A percentile compares a stretch with the other conserved stretches of the same genome.
Evolutionary conservation across 768 basidiomycete genomes (phyloP).

Genomic region (Naematelia encephala): DNA sequence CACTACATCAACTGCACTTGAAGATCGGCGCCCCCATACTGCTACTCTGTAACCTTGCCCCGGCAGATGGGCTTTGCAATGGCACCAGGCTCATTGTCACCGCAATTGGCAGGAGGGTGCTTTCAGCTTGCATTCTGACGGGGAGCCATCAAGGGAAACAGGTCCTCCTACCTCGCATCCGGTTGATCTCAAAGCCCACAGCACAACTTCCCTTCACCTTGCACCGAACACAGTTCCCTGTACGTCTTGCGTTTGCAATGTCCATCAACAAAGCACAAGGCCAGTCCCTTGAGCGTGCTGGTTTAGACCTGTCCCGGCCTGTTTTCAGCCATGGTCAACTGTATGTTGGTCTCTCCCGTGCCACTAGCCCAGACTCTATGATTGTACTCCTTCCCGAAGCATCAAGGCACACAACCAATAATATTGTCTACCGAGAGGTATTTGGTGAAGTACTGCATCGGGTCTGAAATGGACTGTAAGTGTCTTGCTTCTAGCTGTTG

Average conservation of each 20-base stretch:
- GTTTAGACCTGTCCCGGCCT: slow-evolving; percentile 51
- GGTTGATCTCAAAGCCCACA: neutral
- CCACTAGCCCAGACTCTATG: slow-evolving; percentile 45
- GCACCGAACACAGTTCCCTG: slow-evolving; percentile 52
- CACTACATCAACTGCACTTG: slow-evolving; percentile 50
- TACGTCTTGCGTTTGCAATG: slow-evolving; percentile 56
- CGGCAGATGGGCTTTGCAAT: slow-evolving; percentile 52
- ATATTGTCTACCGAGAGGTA: slow-evolving; percentile 50
- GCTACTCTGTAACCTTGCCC: slow-evolving; percentile 54
- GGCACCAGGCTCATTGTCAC: slow-evolving; percentile 48
- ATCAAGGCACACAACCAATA: slow-evolving; percentile 23
- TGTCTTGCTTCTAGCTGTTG: neutral
- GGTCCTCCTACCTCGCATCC: slow-evolving; percentile 1
- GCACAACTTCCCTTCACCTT: slow-evolving; percentile 29
- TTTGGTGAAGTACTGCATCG: slow-evolving; percentile 10
- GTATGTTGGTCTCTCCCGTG: slow-evolving; percentile 53
- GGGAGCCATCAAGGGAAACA: neutral
- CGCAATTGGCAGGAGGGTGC: slow-evolving; percentile 50
- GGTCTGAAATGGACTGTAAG: no score
- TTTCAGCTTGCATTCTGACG: slow-evolving; percentile 28
- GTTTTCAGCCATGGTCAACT: slow-evolving; percentile 3
- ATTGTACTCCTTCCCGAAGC: slow-evolving; percentile 41
- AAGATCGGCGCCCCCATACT: slow-evolving; percentile 51
- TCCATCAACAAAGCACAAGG: slow-evolving; percentile 59
- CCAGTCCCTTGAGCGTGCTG: slow-evolving; percentile 55